Conservation (phyloP, 768 basidiomycete species). For the Inosperma sp. region DNA sequence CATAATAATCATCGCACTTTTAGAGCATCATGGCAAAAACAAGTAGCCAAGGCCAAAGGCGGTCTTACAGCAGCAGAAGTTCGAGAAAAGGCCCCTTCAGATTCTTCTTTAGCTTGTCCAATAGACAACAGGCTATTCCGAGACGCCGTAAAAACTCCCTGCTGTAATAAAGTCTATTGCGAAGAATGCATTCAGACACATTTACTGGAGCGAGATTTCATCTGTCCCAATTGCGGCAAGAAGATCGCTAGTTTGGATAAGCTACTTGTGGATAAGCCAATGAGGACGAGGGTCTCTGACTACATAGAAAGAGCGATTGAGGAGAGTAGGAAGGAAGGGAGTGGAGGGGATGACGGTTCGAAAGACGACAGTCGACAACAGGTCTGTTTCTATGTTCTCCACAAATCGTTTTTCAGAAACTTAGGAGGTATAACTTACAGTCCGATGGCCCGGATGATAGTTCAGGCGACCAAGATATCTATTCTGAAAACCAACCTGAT, state of each 20-base stretch:
- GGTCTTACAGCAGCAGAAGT: conserved; percentile 79
- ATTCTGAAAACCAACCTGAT: conserved; percentile 66
- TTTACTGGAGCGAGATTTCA: conserved; percentile 91
- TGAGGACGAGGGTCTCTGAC: conserved; percentile 69
- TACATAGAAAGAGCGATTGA: conserved; percentile 82
- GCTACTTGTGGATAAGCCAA: conserved; percentile 72
- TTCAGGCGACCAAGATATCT: conserved; percentile 54
- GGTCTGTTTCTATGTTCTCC: conserved; percentile 28
- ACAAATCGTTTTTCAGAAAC: background rate
- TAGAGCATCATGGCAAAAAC: conserved; percentile 94
- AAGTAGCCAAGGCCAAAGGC: conserved; percentile 72
- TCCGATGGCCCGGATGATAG: conserved; percentile 20
- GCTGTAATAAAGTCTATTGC: conserved; percentile 87
- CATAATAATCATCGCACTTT: background rate
- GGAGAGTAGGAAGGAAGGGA: conserved; percentile 64
- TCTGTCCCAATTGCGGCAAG: conserved; percentile 86
- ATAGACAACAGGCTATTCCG: conserved; percentile 92
- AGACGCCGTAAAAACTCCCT: conserved; percentile 93
- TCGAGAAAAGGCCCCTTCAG: conserved; percentile 77
- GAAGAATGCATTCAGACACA: conserved; percentile 97
- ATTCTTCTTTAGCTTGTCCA: conserved; percentile 76
- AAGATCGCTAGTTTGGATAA: conserved; percentile 89
- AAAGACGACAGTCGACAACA: conserved; percentile 30
- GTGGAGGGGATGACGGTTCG: conserved; percentile 41
- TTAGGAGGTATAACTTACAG: conserved; percentile 2